Base-by-base conservation (phyloP, 1,139 yeast genomes). In the Kazachstania sp. region DNA sequence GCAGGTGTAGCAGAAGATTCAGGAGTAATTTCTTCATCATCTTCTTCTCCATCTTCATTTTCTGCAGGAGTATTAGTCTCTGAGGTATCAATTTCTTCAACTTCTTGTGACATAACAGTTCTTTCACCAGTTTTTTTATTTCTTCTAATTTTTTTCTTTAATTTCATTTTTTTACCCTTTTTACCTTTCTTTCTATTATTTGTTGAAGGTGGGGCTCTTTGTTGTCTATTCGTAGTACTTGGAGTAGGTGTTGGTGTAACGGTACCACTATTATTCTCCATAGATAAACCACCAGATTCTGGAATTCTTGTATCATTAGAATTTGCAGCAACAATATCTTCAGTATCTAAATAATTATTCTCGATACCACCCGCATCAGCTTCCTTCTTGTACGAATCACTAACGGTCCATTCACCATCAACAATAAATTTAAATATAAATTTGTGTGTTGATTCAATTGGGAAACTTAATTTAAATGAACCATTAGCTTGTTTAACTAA, bases 391-490 rank as follows among this genome's bases (percentile, higher is more conserved):
- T 75, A 80, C n/a, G 67, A 59, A 4, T 70, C 63, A 48, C 78
- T 74, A 23, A 76, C 73, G 36, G 65, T 60, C 94, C 94, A 85
- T 37, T 76, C 77, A 37, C 83, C 90, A 61, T 85, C 92, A 45
- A 84, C 86, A 50, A 85, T 78, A 61, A 79, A 85, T 68, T 85
- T 84, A 71, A 81, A 84, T 45, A 72, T 66, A 31, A 81, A 59
- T 56, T 70, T 74, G 29, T 70, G 74, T 3, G 16, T 19, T 4
- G 39, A 20, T 57, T 61, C 52, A 75, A 72, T 47, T 80, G 90
- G 54, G 50, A 82, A 73, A 3, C 81, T 74, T 46, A 83, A 65
- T 52, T 76, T 77, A 57, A 83, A 83, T 11, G 78, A 72, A 15
- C 87, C 90, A 55, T 76, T 77, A 1, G 78, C 64, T 53, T 76